Conservation (phyloP, 2,329 filamentous ascomycete genomes). For the Raffaelea ambrosiae region DNA sequence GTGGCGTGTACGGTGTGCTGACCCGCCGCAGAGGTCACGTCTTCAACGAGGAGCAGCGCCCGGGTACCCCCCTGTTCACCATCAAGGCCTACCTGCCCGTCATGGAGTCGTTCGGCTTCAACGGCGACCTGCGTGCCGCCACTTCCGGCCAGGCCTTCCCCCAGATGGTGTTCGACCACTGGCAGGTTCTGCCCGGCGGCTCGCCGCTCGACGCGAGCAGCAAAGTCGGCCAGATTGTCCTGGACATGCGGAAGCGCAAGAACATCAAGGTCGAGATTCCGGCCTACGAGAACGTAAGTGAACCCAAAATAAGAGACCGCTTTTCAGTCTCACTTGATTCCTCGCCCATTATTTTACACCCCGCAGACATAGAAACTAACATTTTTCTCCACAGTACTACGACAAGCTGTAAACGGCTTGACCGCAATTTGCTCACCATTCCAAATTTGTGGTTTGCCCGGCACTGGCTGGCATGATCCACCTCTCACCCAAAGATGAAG, state of each 20-base stretch:
- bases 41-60: conserved; percentile 96
- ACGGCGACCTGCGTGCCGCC: conserved; percentile 85
- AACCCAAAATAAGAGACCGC: too few species aligned
- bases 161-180: conserved; percentile 98
- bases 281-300: conserved; percentile 88
- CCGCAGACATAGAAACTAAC: not conserved
- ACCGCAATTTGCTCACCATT: conserved; percentile 8
- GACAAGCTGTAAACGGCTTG: conserved; percentile 82
- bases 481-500: too few species aligned
- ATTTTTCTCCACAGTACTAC: conserved; percentile 73
- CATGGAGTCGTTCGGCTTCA: conserved; percentile 64
- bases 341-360: not conserved
- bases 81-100: conserved; percentile 47
- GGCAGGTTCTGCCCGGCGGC: conserved; percentile 91
- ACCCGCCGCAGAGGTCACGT: conserved; percentile 98
- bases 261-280: conserved; percentile 96
- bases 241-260: conserved; percentile 96
- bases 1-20: conserved; percentile 99
- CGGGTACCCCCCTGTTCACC: conserved; percentile 98
- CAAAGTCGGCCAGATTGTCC: conserved; percentile 76
- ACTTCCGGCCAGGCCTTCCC: conserved; percentile 99
- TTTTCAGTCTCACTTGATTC: not conserved
- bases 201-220: conserved; percentile 75
- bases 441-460: conserved; percentile 6
- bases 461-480: conserved; percentile 2